These are phyloP conservation scores for Juncus effusus DNA, from an alignment of 176 grass and related monocot genomes.

Conservation along the genomic window DNA sequence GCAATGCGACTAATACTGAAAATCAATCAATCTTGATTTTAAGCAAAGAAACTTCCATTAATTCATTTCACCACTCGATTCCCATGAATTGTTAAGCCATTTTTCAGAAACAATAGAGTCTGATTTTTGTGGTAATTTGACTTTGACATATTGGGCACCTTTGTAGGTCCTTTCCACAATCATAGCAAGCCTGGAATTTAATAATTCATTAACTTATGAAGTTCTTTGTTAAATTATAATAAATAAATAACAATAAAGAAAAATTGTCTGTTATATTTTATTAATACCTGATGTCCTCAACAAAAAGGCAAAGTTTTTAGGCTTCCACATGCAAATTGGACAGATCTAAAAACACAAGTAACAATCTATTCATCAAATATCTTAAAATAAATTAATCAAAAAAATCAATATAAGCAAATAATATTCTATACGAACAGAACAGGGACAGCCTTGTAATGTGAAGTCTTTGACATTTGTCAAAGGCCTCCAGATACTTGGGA, in stretches of 20 bases:
- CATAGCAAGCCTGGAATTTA: slow-evolving; percentile 70
- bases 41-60: too few relatives aligned
- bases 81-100: background rate
- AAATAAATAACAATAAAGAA: too few relatives aligned
- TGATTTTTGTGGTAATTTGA: slow-evolving; percentile 79
- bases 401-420: slow-evolving; percentile 1
- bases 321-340: slow-evolving; percentile 83
- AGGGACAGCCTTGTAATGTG: too few relatives aligned
- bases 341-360: slow-evolving; percentile 54
- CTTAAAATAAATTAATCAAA: slow-evolving; percentile 12
- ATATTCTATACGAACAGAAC: background rate
- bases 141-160: slow-evolving; percentile 82
- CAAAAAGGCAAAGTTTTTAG: slow-evolving; percentile 93
- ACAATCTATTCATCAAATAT: background rate
- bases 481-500: too few relatives aligned
- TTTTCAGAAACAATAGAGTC: slow-evolving; percentile 53
- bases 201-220: slow-evolving; percentile 24
- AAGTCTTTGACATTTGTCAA: too few relatives aligned
- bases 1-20: too few relatives aligned
- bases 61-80: too few relatives aligned
- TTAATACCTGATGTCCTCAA: slow-evolving; percentile 95
- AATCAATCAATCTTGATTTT: slow-evolving; percentile 13
- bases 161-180: slow-evolving; percentile 58
- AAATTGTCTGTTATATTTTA: background rate
- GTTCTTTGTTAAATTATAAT: too few relatives aligned